Conservation (phyloP, 139 green algal genomes). For the Chlorella vulgaris region DNA sequence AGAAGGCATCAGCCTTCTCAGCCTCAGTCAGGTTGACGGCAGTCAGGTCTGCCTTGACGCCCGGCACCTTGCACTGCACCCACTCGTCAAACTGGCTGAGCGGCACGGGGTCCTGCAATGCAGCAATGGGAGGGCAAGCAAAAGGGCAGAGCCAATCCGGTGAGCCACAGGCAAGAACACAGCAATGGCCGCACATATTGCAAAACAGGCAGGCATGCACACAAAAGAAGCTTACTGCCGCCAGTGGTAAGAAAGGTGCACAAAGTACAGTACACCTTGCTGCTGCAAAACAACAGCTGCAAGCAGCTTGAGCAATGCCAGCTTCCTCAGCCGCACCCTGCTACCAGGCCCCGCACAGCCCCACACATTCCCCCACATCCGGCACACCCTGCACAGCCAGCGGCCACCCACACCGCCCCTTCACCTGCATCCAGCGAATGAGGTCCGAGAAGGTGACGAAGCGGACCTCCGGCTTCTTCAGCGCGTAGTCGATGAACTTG, state of each 20-base stretch:
- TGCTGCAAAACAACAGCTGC: neutral
- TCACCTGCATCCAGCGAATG: constrained; percentile 37
- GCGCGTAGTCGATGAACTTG: constrained; percentile 29
- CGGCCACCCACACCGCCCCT: no score
- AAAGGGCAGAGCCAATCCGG: neutral
- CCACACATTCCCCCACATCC: no score
- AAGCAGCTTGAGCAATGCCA: no score
- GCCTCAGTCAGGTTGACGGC: constrained; percentile 26
- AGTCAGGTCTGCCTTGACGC: constrained; percentile 24
- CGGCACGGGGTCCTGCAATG: constrained; percentile 20
- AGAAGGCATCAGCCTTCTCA: constrained; percentile 8
- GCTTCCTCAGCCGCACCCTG: no score
- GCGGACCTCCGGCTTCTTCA: constrained; percentile 11
- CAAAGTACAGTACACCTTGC: no score
- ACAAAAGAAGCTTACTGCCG: no score
- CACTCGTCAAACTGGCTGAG: constrained; percentile 25
- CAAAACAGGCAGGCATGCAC: no score
- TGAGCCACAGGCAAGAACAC: no score
- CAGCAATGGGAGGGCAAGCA: neutral
- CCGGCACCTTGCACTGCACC: constrained; percentile 8
- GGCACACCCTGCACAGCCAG: no score
- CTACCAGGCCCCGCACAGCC: neutral
- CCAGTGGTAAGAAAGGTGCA: no score
- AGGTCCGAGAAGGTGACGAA: constrained; percentile 33
- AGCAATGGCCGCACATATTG: no score